Evolutionary conservation across 2,329 filamentous ascomycete species (phyloP), one percentile per base, ranked within the genome.

Genomic region (Aspergillus puulaauensis): DNA sequence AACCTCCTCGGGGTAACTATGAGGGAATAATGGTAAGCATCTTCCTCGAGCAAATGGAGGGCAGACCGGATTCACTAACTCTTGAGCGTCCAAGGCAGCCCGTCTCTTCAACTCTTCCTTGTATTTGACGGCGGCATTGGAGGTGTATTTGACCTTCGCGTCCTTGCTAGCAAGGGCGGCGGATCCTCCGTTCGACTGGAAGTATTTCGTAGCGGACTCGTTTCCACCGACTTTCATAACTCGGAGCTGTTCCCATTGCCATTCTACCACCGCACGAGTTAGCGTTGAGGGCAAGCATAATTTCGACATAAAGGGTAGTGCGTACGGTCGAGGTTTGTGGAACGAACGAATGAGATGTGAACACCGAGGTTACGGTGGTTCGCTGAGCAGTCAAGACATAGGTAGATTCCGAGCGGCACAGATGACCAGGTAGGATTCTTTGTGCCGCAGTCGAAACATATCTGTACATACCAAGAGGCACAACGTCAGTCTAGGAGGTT

Each of bases 371-470:
- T 98, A 68, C 95, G 89, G 78, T 99, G 95, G 76, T 97, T 92
- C 57, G 93, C 90, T 43, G 93, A 97, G 80, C 95, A 99, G 79
- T 99, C 95, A 70, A 99, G 88, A 73, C 95, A 99, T 21, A 99
- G 86, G 75, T 98, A 99, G 75, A 99, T 98, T 72, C 91, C 95
- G 64, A 99, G 92, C 11, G 93, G 93, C 33, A 97, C 93, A 6
- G 93, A 98, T 7, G 93, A 96, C 95, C 95, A 99, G 58, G 95
- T 98, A 61, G 95, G 95, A 73, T 97, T 97, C 80, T 98, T 98
- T 70, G 92, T 90, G 74, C 90, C 88, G 78, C 95, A 99, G 80
- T 99, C 95, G 79, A 99, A 99, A 84, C 95, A 99, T 81, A 96
- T 86, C 93, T 96, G 69, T 52, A 23, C 23, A 50, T 35, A 52